Evolutionary conservation across 371 early-diverging fungal species (phyloP).

Genomic region (Phascolomyces articulosus): DNA sequence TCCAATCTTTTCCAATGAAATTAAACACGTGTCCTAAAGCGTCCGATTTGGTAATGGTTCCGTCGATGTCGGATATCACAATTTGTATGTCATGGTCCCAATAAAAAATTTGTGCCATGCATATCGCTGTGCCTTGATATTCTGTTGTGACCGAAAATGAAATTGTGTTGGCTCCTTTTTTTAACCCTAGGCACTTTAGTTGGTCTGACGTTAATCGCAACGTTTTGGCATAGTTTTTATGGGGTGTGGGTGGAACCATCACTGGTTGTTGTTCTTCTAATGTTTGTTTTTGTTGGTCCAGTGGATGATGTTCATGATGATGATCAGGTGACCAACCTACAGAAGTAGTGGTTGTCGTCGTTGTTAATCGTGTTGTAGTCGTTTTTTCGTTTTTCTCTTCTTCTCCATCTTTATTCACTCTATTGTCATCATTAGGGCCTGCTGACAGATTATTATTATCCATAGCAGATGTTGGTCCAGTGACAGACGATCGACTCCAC

Average conservation of each 20-base stretch:
- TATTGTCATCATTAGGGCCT: too few species aligned
- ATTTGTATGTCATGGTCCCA: constrained; percentile 89
- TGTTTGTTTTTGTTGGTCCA: neutral
- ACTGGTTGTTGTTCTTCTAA: neutral
- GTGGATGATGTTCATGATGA: neutral
- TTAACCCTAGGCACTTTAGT: constrained; percentile 79
- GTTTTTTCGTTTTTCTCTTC: constrained; percentile 6
- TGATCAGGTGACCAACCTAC: constrained; percentile 42
- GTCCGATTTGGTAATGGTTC: constrained; percentile 99
- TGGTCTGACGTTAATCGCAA: constrained; percentile 92
- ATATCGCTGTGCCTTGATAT: constrained; percentile 78
- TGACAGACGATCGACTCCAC: constrained; percentile 49
- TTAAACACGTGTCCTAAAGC: constrained; percentile 97
- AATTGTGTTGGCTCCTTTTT: constrained; percentile 89
- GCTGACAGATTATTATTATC: constrained; percentile 8
- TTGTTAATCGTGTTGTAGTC: constrained; percentile 36
- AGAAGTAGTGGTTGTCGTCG: constrained; percentile 45
- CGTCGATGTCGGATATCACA: constrained; percentile 99
- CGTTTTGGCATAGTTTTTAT: constrained; percentile 82
- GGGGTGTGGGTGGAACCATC: constrained; percentile 8
- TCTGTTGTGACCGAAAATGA: constrained; percentile 86
- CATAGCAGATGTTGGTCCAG: constrained; percentile 13
- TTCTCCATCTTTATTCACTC: neutral
- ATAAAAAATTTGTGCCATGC: constrained; percentile 86
- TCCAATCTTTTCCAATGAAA: constrained; percentile 99